A percentile compares a stretch with the other conserved stretches of the same genome.
These are phyloP conservation scores for Lophiotrema nucula DNA, from an alignment of 495 filamentous ascomycete genomes.

Conservation along the genomic window DNA sequence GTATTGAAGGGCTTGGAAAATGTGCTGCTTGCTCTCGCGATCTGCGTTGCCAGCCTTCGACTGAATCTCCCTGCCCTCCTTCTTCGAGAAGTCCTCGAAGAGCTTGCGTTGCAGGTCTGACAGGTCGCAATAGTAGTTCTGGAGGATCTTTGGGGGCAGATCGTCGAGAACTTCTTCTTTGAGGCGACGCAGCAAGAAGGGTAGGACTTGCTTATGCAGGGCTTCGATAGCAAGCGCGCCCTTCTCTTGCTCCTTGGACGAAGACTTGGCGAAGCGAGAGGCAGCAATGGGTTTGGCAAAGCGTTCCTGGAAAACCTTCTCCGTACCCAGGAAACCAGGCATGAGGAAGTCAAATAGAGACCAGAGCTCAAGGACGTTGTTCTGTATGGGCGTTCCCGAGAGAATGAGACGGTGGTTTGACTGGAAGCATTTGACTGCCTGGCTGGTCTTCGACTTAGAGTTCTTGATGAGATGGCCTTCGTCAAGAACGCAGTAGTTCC, in stretches of 20 bases:
- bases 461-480: conserved; percentile 99
- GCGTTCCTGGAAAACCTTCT: conserved; percentile 95
- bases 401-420: conserved; percentile 95
- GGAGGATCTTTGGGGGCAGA: conserved; percentile 94
- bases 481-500: conserved; percentile 97
- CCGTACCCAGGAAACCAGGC: conserved; percentile 97
- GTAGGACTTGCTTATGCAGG: conserved; percentile 93
- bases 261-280: conserved; percentile 90
- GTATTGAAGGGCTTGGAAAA: conserved; percentile 98
- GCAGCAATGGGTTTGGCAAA: conserved; percentile 97
- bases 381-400: conserved; percentile 96
- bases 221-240: conserved; percentile 95
- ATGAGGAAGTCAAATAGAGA: conserved; percentile 98
- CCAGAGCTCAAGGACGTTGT: conserved; percentile 98
- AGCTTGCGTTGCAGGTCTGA: conserved; percentile 92
- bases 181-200: conserved; percentile 91
- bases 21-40: conserved; percentile 92
- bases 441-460: conserved; percentile 85
- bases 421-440: conserved; percentile 80
- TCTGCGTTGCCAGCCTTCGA: conserved; percentile 75
- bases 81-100: conserved; percentile 94
- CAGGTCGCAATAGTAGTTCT: conserved; percentile 99
- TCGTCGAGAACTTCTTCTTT: conserved; percentile 98
- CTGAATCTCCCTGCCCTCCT: conserved; percentile 77
- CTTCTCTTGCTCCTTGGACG: conserved; percentile 96